phyloP scores from a whole-genome alignment of 768 basidiomycete species.

The Daedaleopsis nitida region DNA sequence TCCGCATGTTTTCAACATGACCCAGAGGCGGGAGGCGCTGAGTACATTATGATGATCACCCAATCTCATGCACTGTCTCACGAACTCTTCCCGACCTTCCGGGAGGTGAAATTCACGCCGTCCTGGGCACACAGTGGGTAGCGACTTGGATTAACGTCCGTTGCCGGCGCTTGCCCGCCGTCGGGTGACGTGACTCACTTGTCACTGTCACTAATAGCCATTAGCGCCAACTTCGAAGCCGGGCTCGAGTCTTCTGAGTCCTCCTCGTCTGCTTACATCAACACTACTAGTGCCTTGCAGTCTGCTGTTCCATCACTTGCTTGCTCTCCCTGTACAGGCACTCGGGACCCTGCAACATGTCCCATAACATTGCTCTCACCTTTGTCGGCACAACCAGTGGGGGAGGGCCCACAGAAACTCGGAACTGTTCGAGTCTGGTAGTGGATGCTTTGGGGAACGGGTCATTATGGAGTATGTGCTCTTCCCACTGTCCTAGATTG shows the following conservation, averaged over 20 bases:
- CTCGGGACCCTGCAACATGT: conserved; percentile 18
- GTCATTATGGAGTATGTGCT: conserved; percentile 65
- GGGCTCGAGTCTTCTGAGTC: too few species aligned
- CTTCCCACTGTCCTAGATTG: not conserved
- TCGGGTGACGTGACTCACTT: too few species aligned
- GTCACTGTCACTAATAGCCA: too few species aligned
- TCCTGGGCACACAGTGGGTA: not conserved
- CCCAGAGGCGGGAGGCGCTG: too few species aligned
- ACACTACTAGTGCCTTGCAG: too few species aligned
- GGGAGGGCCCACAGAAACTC: conserved; percentile 70
- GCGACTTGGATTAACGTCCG: too few species aligned
- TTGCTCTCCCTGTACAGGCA: too few species aligned
- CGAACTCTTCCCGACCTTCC: not conserved
- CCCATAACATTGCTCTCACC: conserved; percentile 52
- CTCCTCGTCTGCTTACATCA: too few species aligned
- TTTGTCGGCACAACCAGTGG: conserved; percentile 81
- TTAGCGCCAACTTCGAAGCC: too few species aligned
- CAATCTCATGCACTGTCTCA: not conserved
- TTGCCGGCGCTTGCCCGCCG: too few species aligned
- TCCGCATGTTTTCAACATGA: not conserved
- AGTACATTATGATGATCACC: too few species aligned
- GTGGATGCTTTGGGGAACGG: conserved; percentile 57
- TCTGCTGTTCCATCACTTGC: too few species aligned
- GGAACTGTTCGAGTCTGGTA: conserved; percentile 77
- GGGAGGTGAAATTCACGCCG: not conserved